phyloP scores from a whole-genome alignment of 2,329 filamentous ascomycete genomes.

The Arthrinium puccinioides region DNA sequence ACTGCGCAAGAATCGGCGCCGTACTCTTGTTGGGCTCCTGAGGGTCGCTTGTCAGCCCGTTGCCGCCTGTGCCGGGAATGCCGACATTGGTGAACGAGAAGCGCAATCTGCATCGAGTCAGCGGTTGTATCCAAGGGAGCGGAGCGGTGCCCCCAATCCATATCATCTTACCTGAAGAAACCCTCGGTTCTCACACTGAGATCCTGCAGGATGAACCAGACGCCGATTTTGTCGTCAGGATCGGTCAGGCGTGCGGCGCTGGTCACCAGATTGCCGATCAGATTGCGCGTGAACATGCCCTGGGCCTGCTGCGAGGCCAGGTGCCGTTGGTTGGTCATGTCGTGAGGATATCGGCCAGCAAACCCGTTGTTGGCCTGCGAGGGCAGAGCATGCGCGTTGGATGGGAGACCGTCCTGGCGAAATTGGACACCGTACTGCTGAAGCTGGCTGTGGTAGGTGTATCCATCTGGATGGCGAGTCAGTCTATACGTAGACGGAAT shows the following conservation, averaged over 20 bases:
- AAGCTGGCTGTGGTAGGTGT: not conserved
- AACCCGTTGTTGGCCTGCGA: conserved; percentile 20
- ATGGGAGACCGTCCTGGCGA: not conserved
- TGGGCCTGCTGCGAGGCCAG: conserved; percentile 46
- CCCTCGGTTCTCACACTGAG: conserved; percentile 91
- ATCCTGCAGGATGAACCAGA: conserved; percentile 97
- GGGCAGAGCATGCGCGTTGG: conserved; percentile 22
- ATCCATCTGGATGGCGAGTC: not conserved
- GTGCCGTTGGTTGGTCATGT: conserved; percentile 7
- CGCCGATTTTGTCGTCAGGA: conserved; percentile 70
- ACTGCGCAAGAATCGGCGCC: conserved; percentile 75
- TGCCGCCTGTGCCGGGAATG: conserved; percentile 29
- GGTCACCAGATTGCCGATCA: conserved; percentile 86
- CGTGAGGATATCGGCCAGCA: conserved; percentile 11
- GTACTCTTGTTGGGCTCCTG: conserved; percentile 62
- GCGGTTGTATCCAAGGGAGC: not conserved
- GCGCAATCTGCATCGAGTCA: conserved; percentile 37
- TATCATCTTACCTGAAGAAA: conserved; percentile 64
- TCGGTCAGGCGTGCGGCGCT: conserved; percentile 83
- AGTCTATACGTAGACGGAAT: too few species aligned
- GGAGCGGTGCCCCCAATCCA: not conserved
- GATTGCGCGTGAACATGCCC: conserved; percentile 89
- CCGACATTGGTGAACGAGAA: conserved; percentile 84
- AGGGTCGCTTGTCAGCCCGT: conserved; percentile 28
- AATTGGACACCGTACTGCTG: not conserved